Evolutionary conservation across 2,329 filamentous ascomycete genomes (phyloP), one percentile per base, ranked within the genome.

Genomic region (Alternaria sp.): DNA sequence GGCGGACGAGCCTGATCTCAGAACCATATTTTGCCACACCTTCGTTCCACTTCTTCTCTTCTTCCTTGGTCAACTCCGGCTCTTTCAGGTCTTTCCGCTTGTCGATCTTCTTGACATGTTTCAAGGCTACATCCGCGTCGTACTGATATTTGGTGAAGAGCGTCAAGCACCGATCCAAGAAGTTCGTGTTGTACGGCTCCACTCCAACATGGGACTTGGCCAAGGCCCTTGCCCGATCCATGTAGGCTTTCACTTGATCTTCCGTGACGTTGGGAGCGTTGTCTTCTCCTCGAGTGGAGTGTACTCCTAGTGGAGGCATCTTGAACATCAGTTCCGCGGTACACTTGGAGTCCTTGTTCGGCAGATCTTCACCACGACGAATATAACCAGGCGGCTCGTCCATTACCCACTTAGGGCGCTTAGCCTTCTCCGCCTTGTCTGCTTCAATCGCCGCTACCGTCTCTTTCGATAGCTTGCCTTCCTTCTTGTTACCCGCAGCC

Each of bases 21-120:
- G 95, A 97, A 21, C 96, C 96, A 75, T 91, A 97, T 77, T 96
- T 97, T 50, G 88, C 83, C 11, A 99, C 92, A 44, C 88, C 96
- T 76, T 97, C 94, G 75, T 97, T 96, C 72, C 98, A 98, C 64
- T 91, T 91, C 80, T 96, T 96, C 65, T 92, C 83, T 77, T 99
- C 94, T 30, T 91, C 85, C 9, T 92, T 85, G 46, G 85, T 92
- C 54, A 97, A 81, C 60, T 92, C 89, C 0, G 96, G 96, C 77
- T 98, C 94, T 72, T 94, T 93, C 73, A 98, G 89, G 54, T 89
- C 89, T 63, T 86, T 86, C 36, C 87, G 85, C 64, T 88, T 89
- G 64, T 94, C 89, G 11, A 90, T 83, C 70, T 88, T 88, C 56
- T 88, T 84, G 30, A 98, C 85, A 61, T 88, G 86, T 66, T 89